These are phyloP conservation scores for Euphorbia celastroides DNA, from an alignment of 441 rosid genomes.

Conservation along the genomic window DNA sequence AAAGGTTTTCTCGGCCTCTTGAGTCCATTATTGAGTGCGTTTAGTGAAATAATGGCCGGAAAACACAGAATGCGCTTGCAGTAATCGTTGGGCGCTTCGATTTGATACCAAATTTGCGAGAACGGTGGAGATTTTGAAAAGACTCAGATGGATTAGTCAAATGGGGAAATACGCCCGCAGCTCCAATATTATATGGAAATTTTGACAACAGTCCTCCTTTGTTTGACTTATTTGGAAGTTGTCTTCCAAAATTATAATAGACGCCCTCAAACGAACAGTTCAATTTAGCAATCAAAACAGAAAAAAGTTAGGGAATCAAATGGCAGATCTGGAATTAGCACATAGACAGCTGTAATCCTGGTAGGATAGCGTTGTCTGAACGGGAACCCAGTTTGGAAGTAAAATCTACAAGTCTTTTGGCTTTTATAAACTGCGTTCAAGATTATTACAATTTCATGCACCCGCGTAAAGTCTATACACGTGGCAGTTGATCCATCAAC, in stretches of 20 bases:
- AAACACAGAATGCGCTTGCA: background rate
- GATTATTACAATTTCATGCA: background rate
- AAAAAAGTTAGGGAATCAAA: background rate
- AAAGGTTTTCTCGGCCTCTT: background rate
- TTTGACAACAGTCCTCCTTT: background rate
- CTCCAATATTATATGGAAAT: background rate
- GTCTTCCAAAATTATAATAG: background rate
- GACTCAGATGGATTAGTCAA: background rate
- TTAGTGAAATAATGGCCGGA: background rate
- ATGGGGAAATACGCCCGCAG: background rate
- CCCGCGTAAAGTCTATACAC: constrained; percentile 22
- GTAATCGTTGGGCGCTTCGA: background rate
- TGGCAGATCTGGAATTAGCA: constrained; percentile 4
- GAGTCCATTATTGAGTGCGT: background rate
- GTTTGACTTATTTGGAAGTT: background rate
- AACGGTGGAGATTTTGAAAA: background rate
- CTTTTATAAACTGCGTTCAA: background rate
- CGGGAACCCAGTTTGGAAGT: constrained; percentile 14
- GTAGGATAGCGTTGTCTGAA: constrained; percentile 13
- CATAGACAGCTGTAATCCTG: constrained; percentile 21
- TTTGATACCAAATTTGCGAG: background rate
- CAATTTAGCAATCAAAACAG: background rate
- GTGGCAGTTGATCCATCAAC: background rate
- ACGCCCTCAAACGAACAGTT: background rate
- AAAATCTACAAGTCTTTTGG: background rate